Conservation (phyloP, 257 asterid genomes). For the Gynochthodes officinalis region DNA sequence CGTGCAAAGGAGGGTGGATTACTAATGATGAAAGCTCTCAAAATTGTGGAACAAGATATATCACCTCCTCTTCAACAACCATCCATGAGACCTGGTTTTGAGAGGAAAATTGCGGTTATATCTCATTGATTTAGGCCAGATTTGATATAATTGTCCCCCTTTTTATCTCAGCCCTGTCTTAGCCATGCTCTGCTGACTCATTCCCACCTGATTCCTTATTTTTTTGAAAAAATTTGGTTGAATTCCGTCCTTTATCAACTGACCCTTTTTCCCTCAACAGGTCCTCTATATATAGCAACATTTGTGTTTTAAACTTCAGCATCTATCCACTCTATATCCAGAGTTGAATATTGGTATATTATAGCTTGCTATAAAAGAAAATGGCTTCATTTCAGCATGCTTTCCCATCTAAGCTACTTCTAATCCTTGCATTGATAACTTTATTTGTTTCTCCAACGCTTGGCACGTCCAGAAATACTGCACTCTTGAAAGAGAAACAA, state of each 20-base stretch:
- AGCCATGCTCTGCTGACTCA: neutral
- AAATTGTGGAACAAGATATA: constrained; percentile 6
- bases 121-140: constrained; percentile 10
- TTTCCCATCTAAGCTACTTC: neutral
- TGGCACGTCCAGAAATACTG: constrained; percentile 42
- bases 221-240: neutral
- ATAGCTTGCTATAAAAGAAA: too few relatives aligned
- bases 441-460: constrained; percentile 29
- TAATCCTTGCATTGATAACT: constrained; percentile 16
- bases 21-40: neutral
- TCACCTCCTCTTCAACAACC: constrained; percentile 9
- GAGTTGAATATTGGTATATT: too few relatives aligned
- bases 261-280: neutral
- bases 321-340: neutral
- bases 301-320: neutral
- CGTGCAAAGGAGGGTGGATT: neutral
- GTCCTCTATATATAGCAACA: neutral
- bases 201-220: constrained; percentile 12
- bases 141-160: constrained; percentile 4
- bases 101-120: neutral
- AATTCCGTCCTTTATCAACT: neutral
- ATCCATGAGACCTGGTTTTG: constrained; percentile 5
- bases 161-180: neutral
- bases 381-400: constrained; percentile 26
- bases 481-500: constrained; percentile 1